phyloP scores from a whole-genome alignment of 805 yeast genomes.

The Saccharomyces eubayanus region DNA sequence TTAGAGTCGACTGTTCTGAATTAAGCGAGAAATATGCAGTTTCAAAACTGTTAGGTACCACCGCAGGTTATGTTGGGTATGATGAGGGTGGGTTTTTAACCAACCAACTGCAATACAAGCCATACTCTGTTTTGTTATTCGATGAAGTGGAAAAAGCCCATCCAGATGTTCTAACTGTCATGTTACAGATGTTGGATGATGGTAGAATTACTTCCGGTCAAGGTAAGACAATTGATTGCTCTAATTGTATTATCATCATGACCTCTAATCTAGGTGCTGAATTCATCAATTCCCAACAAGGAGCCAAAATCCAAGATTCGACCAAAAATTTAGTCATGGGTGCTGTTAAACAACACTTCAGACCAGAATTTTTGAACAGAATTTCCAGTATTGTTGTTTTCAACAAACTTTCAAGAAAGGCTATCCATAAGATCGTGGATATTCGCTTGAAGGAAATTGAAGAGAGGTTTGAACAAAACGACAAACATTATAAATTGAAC shows the following conservation, averaged over 20 bases:
- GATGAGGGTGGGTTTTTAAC: slow-evolving; percentile 97
- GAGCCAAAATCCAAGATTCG: slow-evolving; percentile 53
- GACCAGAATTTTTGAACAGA: slow-evolving; percentile 96
- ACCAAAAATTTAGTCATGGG: slow-evolving; percentile 76
- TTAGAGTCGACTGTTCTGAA: slow-evolving; percentile 96
- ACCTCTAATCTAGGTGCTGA: slow-evolving; percentile 97
- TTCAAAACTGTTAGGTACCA: slow-evolving; percentile 90
- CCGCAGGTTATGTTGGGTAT: slow-evolving; percentile 95
- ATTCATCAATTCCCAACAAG: slow-evolving; percentile 61
- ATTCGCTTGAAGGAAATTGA: slow-evolving; percentile 81
- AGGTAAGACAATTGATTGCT: slow-evolving; percentile 88
- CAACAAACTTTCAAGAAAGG: slow-evolving; percentile 84
- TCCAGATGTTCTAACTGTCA: slow-evolving; percentile 89
- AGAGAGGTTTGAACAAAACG: slow-evolving; percentile 74
- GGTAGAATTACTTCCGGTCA: slow-evolving; percentile 92
- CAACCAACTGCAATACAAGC: slow-evolving; percentile 81
- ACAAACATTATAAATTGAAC: slow-evolving; percentile 64
- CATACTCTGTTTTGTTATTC: slow-evolving; percentile 91
- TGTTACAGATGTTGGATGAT: slow-evolving; percentile 89
- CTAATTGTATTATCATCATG: slow-evolving; percentile 89
- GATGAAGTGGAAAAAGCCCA: slow-evolving; percentile 99
- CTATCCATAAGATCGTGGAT: slow-evolving; percentile 84
- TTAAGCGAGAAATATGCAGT: slow-evolving; percentile 92
- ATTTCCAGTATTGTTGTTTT: slow-evolving; percentile 88
- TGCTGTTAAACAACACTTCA: slow-evolving; percentile 78